Evolutionary conservation across 148 eudicot species (phyloP), one percentile per base, ranked within the genome.

Genomic region (Chenopodium quinoa): DNA sequence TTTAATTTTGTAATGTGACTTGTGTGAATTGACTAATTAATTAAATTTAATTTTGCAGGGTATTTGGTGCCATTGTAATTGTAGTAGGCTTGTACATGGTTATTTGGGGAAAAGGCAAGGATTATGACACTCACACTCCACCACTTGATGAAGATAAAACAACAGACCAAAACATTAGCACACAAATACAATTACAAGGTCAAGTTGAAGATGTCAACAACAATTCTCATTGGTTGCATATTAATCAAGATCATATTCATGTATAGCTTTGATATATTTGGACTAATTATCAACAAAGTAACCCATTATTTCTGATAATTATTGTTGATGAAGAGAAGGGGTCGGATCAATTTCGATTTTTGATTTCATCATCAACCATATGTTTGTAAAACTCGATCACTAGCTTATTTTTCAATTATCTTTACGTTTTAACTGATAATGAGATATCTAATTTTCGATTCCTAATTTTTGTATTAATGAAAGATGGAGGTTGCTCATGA

Each of bases 41-140:
- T 40, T 44, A 2, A 27, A 22, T 74, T 66, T 40, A 16, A 23
- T 56, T 8, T 27, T 67, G 56, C 71, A 83, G 86, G 86, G 79
- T 76, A 47, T 19, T 83, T 58, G 86, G 83, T 2, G 86, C 86
- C 32, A 1, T 80, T n/a, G 80, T 83, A 0, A 83, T 83, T 7
- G 86, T 83, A 29, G 86, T 50, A 58, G 86, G 86, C 1, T 75
- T 83, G 63, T 83, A 83, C 70, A 79, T 80, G 86, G 86, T 83
- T n/a, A 75, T 83, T 75, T 83, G 86, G 86, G 86, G 86, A 4
- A 83, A 83, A 83, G 29, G 80, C 71, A 83, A 79, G 14, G 86
- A 83, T 48, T 75, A 83, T 34, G 75, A 79, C 52, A 75, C 75
- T 27, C 22, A 79, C 52, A 75, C 75, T 27, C 22, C 75, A 25